phyloP scores from a whole-genome alignment of 257 asterid species.

The Lavandula angustifolia region DNA sequence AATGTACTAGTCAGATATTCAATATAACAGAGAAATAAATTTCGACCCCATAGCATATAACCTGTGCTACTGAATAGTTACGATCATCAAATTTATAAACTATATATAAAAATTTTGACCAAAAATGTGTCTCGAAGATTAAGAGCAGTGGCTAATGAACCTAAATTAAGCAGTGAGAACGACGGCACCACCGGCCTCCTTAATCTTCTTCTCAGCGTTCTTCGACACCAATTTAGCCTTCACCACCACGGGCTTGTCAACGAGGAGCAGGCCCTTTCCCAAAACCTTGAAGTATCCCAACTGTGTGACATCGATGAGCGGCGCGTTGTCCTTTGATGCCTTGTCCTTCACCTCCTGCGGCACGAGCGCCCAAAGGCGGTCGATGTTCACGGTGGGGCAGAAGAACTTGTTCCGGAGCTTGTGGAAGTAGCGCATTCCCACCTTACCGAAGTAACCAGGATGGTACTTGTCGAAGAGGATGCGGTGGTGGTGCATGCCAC shows the following conservation, averaged over 20 bases:
- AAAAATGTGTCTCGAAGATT: background rate
- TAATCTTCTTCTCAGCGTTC: constrained; percentile 28
- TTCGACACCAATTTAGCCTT: constrained; percentile 24
- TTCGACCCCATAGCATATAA: too few species aligned
- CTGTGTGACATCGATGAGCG: background rate
- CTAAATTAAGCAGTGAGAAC: constrained; percentile 20
- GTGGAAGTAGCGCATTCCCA: background rate
- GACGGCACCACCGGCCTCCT: constrained; percentile 30
- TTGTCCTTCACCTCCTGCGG: too few species aligned
- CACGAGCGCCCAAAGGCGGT: too few species aligned
- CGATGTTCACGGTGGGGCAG: too few species aligned
- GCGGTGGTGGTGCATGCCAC: constrained; percentile 15
- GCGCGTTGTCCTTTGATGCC: background rate
- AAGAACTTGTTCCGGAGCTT: background rate
- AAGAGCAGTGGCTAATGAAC: constrained; percentile 12
- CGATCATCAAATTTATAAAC: too few species aligned
- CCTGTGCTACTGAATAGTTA: too few species aligned
- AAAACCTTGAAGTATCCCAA: too few species aligned
- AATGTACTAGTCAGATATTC: too few species aligned
- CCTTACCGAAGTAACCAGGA: background rate
- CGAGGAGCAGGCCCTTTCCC: too few species aligned
- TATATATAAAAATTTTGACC: background rate
- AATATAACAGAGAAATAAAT: too few species aligned
- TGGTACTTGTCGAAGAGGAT: background rate
- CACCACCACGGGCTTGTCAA: constrained; percentile 15